phyloP scores from a whole-genome alignment of 805 yeast species.

The Spathaspora arborariae region DNA sequence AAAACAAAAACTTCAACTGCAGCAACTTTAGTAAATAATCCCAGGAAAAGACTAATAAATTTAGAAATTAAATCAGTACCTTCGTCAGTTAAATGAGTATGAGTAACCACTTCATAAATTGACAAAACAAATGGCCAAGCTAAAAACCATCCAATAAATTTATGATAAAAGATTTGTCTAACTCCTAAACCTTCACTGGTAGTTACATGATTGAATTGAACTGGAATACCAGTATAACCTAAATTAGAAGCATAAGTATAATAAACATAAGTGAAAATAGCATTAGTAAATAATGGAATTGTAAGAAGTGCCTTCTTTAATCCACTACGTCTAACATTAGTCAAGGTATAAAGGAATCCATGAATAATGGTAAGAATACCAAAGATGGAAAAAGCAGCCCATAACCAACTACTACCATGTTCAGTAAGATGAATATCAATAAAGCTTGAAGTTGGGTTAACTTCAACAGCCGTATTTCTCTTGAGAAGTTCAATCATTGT shows the following conservation, averaged over 20 bases:
- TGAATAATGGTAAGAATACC: constrained; percentile 32
- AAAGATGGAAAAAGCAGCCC: constrained; percentile 57
- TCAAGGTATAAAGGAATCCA: constrained; percentile 19
- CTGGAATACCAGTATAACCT: constrained; percentile 47
- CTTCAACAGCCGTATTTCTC: constrained; percentile 34
- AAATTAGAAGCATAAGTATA: constrained; percentile 56
- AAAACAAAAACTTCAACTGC: constrained; percentile 49
- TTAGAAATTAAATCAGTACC: constrained; percentile 24
- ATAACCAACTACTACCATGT: constrained; percentile 65
- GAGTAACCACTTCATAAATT: constrained; percentile 25
- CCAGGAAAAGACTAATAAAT: constrained; percentile 29
- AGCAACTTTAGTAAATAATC: constrained; percentile 39
- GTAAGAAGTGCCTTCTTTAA: constrained; percentile 33
- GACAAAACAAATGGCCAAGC: constrained; percentile 44
- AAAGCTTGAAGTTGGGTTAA: constrained; percentile 37
- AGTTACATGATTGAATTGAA: constrained; percentile 45
- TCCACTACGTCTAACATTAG: constrained; percentile 19
- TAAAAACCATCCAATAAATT: constrained; percentile 56
- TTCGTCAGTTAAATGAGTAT: constrained; percentile 22
- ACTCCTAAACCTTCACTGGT: constrained; percentile 26
- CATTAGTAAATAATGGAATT: constrained; percentile 40
- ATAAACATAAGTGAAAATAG: constrained; percentile 45
- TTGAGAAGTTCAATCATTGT: constrained; percentile 5
- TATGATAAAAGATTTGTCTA: constrained; percentile 55
- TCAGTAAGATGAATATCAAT: constrained; percentile 50